phyloP scores from a whole-genome alignment of 1,284 basidiomycete genomes.

The Boletus sp. region DNA sequence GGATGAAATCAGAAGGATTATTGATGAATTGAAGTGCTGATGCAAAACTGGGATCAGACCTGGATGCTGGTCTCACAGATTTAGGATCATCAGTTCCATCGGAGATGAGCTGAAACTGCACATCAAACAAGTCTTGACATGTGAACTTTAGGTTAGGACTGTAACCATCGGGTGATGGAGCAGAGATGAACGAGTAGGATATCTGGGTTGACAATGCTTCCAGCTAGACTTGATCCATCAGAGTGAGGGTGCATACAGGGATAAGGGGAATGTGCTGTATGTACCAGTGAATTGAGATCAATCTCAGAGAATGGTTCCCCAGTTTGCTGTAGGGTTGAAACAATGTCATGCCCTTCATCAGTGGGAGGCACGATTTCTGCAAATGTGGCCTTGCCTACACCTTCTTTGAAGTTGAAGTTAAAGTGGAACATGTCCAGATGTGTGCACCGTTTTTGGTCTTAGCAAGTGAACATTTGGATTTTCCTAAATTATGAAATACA shows the following conservation, averaged over 20 bases:
- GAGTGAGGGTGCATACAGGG: constrained; percentile 13
- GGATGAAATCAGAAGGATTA: constrained; percentile 86
- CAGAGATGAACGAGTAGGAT: constrained; percentile 58
- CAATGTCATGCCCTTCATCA: constrained; percentile 2
- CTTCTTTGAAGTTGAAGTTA: constrained; percentile 55
- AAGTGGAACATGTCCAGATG: constrained; percentile 47
- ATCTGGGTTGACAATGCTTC: constrained; percentile 52
- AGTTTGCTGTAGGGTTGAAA: constrained; percentile 1
- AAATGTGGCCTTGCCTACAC: constrained; percentile 34
- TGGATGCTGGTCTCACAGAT: constrained; percentile 12
- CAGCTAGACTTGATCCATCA: constrained; percentile 42
- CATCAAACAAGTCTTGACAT: constrained; percentile 91
- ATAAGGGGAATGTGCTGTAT: constrained; percentile 10
- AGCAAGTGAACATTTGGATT: not conserved
- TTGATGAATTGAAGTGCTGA: constrained; percentile 63
- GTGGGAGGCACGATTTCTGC: not conserved
- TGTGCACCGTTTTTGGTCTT: not conserved
- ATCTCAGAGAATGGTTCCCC: constrained; percentile 34
- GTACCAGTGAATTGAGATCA: constrained; percentile 36
- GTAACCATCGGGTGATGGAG: constrained; percentile 35
- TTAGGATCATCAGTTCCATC: constrained; percentile 36
- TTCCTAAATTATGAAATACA: not conserved
- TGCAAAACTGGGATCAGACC: constrained; percentile 6
- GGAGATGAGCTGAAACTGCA: constrained; percentile 86
- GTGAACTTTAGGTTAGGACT: constrained; percentile 45